phyloP scores from a whole-genome alignment of 106 monocot species.

The Acanthochlamys bracteata region DNA sequence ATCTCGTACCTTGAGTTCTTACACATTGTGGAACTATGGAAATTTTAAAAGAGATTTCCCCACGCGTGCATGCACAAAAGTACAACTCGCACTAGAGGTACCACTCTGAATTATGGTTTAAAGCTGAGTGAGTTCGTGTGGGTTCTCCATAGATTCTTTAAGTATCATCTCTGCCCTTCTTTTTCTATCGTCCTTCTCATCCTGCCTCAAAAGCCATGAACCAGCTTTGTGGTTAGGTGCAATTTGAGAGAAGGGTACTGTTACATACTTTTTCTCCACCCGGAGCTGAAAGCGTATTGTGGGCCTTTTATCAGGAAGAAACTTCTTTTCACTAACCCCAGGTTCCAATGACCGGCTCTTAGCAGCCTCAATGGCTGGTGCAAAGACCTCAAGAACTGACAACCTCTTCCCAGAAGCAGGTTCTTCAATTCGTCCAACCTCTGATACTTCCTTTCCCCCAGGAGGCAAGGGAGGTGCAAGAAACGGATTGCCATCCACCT shows the following conservation, averaged over 20 bases:
- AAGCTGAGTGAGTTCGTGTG: constrained; percentile 75
- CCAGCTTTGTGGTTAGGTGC: constrained; percentile 21
- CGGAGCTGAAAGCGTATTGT: constrained; percentile 61
- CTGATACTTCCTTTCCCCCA: constrained; percentile 52
- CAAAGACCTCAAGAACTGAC: constrained; percentile 70
- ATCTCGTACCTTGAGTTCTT: constrained; percentile 29
- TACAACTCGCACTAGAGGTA: constrained; percentile 17
- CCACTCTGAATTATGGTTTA: constrained; percentile 22
- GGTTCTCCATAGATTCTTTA: constrained; percentile 89
- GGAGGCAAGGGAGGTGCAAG: constrained; percentile 37
- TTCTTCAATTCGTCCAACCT: constrained; percentile 18
- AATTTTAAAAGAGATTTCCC: constrained; percentile 15
- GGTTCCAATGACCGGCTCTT: constrained; percentile 30
- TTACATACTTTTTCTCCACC: constrained; percentile 58
- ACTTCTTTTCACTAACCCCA: constrained; percentile 9
- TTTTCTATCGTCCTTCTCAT: constrained; percentile 92
- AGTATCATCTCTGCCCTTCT: constrained; percentile 83
- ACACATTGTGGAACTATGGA: constrained; percentile 16
- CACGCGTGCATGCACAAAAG: constrained; percentile 1
- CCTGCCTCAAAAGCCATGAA: constrained; percentile 58
- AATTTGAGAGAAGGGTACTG: constrained; percentile 16
- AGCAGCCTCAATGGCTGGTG: constrained; percentile 55
- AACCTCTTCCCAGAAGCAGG: constrained; percentile 17
- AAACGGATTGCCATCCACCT: constrained; percentile 9
- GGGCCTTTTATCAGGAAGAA: constrained; percentile 45